Percentiles rank a stretch among this genome's conserved stretches.
These are phyloP conservation scores for Pythium dissotocum DNA, from an alignment of 352 stramenopile genomes.

Conservation along the genomic window DNA sequence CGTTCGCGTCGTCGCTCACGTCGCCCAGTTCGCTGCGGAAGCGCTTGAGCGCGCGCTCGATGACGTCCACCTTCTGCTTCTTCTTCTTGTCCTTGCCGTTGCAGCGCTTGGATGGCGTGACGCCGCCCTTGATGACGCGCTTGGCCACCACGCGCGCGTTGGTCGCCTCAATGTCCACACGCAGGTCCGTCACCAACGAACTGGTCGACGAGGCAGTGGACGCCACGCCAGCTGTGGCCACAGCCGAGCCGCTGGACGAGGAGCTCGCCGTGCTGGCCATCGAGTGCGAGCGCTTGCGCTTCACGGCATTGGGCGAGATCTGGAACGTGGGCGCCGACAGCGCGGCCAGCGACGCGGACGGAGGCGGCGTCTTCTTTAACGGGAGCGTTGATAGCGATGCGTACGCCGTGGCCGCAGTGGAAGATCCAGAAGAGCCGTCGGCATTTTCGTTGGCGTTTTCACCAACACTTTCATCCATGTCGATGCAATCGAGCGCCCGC, in stretches of 20 bases:
- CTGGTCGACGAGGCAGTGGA: neutral
- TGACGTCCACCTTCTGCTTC: constrained; percentile 58
- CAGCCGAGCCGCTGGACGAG: constrained; percentile 14
- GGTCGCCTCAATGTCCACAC: constrained; percentile 24
- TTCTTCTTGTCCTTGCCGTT: constrained; percentile 52
- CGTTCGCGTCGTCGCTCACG: constrained; percentile 18
- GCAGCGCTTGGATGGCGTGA: constrained; percentile 52
- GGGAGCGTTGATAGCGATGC: constrained; percentile 5
- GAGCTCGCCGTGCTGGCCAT: constrained; percentile 30
- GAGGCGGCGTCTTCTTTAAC: neutral
- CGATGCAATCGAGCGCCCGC: constrained; percentile 53
- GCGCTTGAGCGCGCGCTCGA: constrained; percentile 57
- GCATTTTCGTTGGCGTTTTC: neutral
- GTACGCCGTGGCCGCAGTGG: neutral
- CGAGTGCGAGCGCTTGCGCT: constrained; percentile 65
- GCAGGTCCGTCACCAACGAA: constrained; percentile 11
- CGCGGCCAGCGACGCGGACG: constrained; percentile 5
- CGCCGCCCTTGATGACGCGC: constrained; percentile 29
- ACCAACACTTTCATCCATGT: constrained; percentile 30
- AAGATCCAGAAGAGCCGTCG: neutral
- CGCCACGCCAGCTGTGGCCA: constrained; percentile 19
- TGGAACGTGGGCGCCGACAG: constrained; percentile 21
- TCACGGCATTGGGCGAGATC: constrained; percentile 47
- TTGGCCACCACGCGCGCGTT: constrained; percentile 19
- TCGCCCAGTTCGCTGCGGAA: constrained; percentile 38